Evolutionary conservation across 441 rosid species (phyloP), one percentile per base, ranked within the genome.

Genomic region (Isatis lusitanica): DNA sequence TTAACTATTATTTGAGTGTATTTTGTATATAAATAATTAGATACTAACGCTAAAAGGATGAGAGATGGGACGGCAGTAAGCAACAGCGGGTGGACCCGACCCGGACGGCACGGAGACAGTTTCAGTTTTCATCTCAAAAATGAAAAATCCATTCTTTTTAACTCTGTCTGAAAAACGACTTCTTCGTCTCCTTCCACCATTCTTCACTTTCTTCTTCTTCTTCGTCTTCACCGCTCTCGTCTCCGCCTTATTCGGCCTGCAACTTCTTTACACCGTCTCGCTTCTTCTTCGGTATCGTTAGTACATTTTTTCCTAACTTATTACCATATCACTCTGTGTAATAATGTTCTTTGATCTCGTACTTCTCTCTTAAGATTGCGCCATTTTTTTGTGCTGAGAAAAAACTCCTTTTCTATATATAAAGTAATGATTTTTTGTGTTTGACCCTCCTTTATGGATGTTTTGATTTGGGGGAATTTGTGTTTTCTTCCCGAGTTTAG

Each of bases 71-170:
- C 71, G 43, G 77, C 59, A 50, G 64, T 16, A 30, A 48, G 64
- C 13, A 30, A 36, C 8, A 60, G 44, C 28, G 75, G 59, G 66
- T 52, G 75, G 73, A 44, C 75, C 75, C 76, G 48, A 74, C 75
- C 70, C 76, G 69, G 73, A 61, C 76, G 73, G 80, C 80, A 65
- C 72, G 80, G 76, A 65, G 69, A 71, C 76, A 71, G n/a, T 55
- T 65, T 70, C 75, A 57, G 56, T 76, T 64, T 76, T 50, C 51
- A 33, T 55, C 66, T 53, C 43, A 51, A 48, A 55, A n/a, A 12
- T 51, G 10, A 51, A 48, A 55, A n/a, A 12, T 51, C 15, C 42
- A 8, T 31, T 17, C 0, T 31, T 40, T 6, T 17, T 9, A 36
- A 44, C 16, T 42, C 36, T 39, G 26, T 55, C 40, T 50, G 58